These are phyloP conservation scores for Lolium multiflorum DNA, from an alignment of 176 grass and related monocot species.

Conservation along the genomic window DNA sequence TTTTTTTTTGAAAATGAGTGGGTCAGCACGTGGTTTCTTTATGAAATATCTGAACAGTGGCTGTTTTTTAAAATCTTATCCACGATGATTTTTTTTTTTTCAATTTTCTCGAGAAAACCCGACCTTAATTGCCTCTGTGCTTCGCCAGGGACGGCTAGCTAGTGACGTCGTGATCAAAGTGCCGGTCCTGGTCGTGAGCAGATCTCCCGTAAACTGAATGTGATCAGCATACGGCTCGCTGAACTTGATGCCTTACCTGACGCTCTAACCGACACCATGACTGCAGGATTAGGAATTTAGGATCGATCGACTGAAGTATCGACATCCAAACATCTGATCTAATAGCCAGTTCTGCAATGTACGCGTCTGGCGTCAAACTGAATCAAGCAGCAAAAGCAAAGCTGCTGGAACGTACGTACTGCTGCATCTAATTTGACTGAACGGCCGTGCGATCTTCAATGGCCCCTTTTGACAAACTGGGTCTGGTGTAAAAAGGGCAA, in stretches of 20 bases:
- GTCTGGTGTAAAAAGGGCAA: neutral
- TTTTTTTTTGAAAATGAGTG: too few relatives aligned
- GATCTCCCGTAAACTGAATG: neutral
- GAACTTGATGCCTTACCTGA: constrained; percentile 1
- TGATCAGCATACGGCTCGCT: neutral
- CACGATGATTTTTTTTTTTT: too few relatives aligned
- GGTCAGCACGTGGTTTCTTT: too few relatives aligned
- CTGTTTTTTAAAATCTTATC: too few relatives aligned
- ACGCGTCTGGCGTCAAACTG: neutral
- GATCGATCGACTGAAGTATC: neutral
- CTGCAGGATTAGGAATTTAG: neutral
- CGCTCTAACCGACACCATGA: neutral
- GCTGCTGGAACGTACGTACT: neutral
- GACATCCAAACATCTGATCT: neutral
- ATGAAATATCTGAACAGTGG: too few relatives aligned
- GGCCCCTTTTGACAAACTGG: neutral
- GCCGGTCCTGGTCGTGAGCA: constrained; percentile 10
- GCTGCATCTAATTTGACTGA: neutral
- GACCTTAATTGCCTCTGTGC: neutral
- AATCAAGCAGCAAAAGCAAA: neutral
- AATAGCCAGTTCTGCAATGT: neutral
- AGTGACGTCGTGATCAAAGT: neutral
- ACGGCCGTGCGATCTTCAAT: constrained; percentile 26
- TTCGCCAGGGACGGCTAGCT: neutral
- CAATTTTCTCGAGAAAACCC: neutral